Base-by-base conservation (phyloP, 176 grass and related monocot genomes). In the Bromus sterilis region DNA sequence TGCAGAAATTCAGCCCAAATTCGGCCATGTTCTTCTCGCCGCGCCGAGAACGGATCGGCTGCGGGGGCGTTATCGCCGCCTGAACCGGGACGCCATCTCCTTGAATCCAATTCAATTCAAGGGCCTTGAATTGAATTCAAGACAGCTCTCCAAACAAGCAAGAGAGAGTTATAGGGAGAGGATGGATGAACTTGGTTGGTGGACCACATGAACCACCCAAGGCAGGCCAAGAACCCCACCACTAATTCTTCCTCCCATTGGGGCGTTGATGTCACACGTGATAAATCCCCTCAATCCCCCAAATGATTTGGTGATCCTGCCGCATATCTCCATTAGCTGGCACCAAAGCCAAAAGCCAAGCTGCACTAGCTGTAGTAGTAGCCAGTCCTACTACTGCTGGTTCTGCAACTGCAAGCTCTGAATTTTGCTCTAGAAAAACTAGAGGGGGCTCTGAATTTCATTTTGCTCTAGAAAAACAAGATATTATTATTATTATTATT, bases 221-320 rank as follows among this genome's bases (percentile, higher is more conserved):
- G 35, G 21, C 32, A 13, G 34, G 12, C 23, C 44, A 80, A 57
- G 61, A 30, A 21, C 40, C 87, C 87, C 87, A 78, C 87, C 84
- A 86, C 88, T 79, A 79, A 82, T 57, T 40, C 42, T 81, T 14
- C 43, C 70, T 83, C 66, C 80, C 83, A 85, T 78, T 46, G 62
- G 37, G 57, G 74, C 16, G 65, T 86, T 74, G 74, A 82, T 89
- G 88, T 68, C 88, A 83, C 84, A 90, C 74, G 88, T 86, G 88
- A 90, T 86, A 79, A 89, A 90, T 90, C 88, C 30, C 28, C 71
- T 71, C 70, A 49, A 61, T 41, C 60, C 80, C 82, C 58, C 74
- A 11, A 83, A 86, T 78, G 83, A 78, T 90, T 78, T 75, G 9
- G 26, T 24, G 79, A 86, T 86, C 78, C 83, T 86, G 73, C 83